phyloP scores from a whole-genome alignment of 176 grass and related monocot species.

The Hyparrhenia diplandra region DNA sequence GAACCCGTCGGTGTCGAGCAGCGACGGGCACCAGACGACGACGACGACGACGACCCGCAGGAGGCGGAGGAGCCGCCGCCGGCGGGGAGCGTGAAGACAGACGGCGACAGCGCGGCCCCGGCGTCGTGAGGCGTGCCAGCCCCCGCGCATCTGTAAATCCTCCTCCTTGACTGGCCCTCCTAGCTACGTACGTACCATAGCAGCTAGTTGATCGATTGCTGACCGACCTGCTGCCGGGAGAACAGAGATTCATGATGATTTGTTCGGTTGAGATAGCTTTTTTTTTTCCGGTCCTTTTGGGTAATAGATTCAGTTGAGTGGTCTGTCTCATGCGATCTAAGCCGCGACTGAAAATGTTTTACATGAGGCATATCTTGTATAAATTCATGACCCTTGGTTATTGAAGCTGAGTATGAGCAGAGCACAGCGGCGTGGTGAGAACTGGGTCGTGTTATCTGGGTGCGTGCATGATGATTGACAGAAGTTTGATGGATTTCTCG shows the following conservation, averaged over 20 bases:
- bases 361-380: background rate
- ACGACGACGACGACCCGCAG: background rate
- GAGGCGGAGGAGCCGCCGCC: constrained; percentile 15
- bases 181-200: background rate
- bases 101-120: background rate
- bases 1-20: constrained; percentile 48
- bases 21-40: constrained; percentile 46
- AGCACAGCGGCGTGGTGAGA: too few relatives aligned
- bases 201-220: background rate
- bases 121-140: background rate
- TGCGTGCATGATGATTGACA: too few relatives aligned
- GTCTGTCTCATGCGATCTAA: background rate
- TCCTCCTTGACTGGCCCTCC: background rate
- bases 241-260: background rate
- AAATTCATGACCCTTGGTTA: background rate
- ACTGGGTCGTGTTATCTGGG: too few relatives aligned
- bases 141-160: background rate
- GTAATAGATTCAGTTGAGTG: background rate
- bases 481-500: too few relatives aligned
- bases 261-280: background rate
- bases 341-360: background rate
- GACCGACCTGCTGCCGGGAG: background rate
- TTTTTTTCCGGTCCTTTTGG: background rate
- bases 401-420: too few relatives aligned
- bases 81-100: constrained; percentile 47